Percentiles rank a stretch among this genome's conserved stretches.
phyloP scores from a whole-genome alignment of 208 protist species.

The Sergeia podlipaevii region DNA sequence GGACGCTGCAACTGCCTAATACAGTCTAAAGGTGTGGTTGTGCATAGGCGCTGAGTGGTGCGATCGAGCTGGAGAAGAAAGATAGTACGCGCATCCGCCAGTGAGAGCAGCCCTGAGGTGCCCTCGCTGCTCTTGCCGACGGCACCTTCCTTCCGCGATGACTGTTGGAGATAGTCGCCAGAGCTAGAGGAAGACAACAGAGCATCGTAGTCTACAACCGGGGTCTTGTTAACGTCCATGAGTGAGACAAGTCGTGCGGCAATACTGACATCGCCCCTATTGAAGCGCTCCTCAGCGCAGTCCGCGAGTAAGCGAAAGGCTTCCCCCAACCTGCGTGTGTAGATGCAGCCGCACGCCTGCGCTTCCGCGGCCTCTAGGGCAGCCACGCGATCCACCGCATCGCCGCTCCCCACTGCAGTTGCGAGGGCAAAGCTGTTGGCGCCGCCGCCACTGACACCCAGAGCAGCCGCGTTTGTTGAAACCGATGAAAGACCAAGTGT shows the following conservation, averaged over 20 bases:
- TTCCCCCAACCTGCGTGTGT: slow-evolving; percentile 48
- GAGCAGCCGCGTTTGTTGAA: slow-evolving; percentile 1
- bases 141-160: slow-evolving; percentile 9
- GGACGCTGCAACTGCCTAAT: slow-evolving; percentile 44
- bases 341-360: slow-evolving; percentile 53
- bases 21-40: slow-evolving; percentile 32
- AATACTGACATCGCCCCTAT: slow-evolving; percentile 38
- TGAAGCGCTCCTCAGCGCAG: slow-evolving; percentile 61
- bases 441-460: not conserved
- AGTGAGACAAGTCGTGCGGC: slow-evolving; percentile 57
- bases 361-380: slow-evolving; percentile 33
- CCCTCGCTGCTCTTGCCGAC: slow-evolving; percentile 8
- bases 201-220: slow-evolving; percentile 40
- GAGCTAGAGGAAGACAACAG: no score
- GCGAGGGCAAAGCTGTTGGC: no score
- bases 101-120: slow-evolving; percentile 11
- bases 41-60: slow-evolving; percentile 45
- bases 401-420: not conserved
- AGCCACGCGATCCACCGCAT: slow-evolving; percentile 1
- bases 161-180: no score
- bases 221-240: slow-evolving; percentile 54
- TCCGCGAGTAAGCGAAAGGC: slow-evolving; percentile 52
- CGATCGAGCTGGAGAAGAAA: slow-evolving; percentile 39
- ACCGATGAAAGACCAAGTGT: no score
- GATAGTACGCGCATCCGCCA: slow-evolving; percentile 13